Base-by-base conservation (phyloP, 306 rosid genomes). In the Cicer arietinum region DNA sequence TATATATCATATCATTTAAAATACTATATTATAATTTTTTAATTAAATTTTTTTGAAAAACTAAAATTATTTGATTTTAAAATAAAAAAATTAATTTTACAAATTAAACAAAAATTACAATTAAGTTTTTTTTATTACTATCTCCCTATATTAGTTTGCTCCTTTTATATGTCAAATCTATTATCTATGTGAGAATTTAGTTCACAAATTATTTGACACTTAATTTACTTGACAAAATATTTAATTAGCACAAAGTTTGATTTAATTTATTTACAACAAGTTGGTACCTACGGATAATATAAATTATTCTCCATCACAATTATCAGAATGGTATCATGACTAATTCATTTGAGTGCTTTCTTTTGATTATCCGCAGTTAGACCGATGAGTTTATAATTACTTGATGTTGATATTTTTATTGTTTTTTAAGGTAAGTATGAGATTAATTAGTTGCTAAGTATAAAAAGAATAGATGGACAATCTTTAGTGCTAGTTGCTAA, bases 231-330 rank as follows among this genome's bases (percentile, higher is more conserved):
- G 17, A 18, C 43, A 57, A 61, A 45, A 39, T 39, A 44, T 18
- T 53, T 45, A 25, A 25, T 25, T 25, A 67, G 81, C 69, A 63
- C 48, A 80, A 65, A 80, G 82, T 58, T 45, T 44, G 61, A n/a
- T 59, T 59, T 25, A 30, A n/a, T 59, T 59, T 25, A 30, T 59
- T 12, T 35, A 59, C 46, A 41, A 67, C 73, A 77, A 80, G 80
- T 78, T 77, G 85, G 80, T 62, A 35, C 75, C 69, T 46, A 41
- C 57, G 48, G 85, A 84, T 81, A 81, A 84, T 71, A 53, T 80
- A 73, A 53, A 80, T 41, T 77, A 84, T 46, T 67, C 67, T 62
- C 50, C 62, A 5, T 59, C 70, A 65, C 75, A 47, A 81, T 84
- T 63, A 74, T 68, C 68, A 56, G 76, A 71, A 82, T 69, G 71